Evolutionary conservation across 306 rosid genomes (phyloP).

Genomic region (Erythrophleum fordii): DNA sequence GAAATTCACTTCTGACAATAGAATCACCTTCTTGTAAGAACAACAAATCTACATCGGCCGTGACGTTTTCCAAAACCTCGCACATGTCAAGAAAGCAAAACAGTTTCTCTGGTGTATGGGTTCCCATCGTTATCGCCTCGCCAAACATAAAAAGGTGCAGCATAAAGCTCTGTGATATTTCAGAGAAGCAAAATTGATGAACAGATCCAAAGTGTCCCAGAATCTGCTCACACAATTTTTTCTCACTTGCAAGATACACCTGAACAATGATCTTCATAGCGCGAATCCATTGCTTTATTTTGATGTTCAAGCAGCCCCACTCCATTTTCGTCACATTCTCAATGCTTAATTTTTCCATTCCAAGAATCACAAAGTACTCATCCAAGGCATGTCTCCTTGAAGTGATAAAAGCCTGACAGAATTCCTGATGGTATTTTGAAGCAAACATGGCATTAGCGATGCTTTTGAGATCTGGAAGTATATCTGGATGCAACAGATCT

Average conservation of each 20-base stretch:
- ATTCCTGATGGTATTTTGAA: too few species aligned
- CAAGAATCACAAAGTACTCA: conserved; percentile 52
- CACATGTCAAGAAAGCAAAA: conserved; percentile 65
- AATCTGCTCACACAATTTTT: conserved; percentile 51
- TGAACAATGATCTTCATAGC: conserved; percentile 52
- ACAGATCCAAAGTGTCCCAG: conserved; percentile 48
- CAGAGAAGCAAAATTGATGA: conserved; percentile 48
- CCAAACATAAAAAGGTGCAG: conserved; percentile 57
- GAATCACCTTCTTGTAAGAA: conserved; percentile 52
- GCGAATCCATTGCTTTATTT: conserved; percentile 61
- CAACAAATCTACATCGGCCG: conserved; percentile 41
- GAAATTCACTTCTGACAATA: conserved; percentile 47
- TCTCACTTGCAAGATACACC: conserved; percentile 58
- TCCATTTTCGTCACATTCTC: conserved; percentile 54
- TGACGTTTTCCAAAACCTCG: conserved; percentile 52
- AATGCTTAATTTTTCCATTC: conserved; percentile 54
- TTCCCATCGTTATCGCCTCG: conserved; percentile 53
- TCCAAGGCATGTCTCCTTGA: too few species aligned
- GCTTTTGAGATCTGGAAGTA: conserved; percentile 53
- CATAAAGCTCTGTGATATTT: conserved; percentile 48
- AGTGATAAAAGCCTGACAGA: too few species aligned
- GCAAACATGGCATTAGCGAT: conserved; percentile 58
- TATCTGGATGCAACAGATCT: conserved; percentile 54
- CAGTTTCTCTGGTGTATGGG: conserved; percentile 54
- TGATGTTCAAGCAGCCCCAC: conserved; percentile 46